Evolutionary conservation across 1,284 basidiomycete genomes (phyloP).

Genomic region (Boletus mariae): DNA sequence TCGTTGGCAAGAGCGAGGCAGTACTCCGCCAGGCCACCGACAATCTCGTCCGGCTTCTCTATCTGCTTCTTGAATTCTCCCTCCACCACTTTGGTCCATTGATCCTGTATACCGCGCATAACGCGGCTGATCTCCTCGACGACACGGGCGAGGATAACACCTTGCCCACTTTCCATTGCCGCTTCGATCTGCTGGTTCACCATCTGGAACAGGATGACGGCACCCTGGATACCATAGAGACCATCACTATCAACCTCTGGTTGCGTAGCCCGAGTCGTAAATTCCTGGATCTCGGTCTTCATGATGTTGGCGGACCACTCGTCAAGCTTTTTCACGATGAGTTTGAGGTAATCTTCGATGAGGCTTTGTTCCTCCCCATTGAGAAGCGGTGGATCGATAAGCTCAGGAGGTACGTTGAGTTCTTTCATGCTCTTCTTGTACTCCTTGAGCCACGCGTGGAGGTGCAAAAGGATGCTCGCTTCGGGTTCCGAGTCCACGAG

Average conservation of each 20-base stretch:
- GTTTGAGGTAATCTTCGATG: conserved; percentile 92
- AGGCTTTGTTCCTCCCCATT: conserved; percentile 92
- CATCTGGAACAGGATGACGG: conserved; percentile 96
- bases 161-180: conserved; percentile 94
- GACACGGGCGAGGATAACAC: conserved; percentile 87
- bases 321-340: conserved; percentile 94
- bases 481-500: conserved; percentile 79
- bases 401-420: conserved; percentile 75
- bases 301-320: conserved; percentile 96
- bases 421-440: conserved; percentile 96
- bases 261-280: conserved; percentile 77
- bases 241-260: conserved; percentile 90
- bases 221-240: conserved; percentile 88
- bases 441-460: conserved; percentile 94
- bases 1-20: conserved; percentile 98
- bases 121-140: conserved; percentile 86
- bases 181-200: conserved; percentile 97
- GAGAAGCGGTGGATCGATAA: conserved; percentile 85
- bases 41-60: conserved; percentile 86
- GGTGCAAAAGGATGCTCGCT: conserved; percentile 79
- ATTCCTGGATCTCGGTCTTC: conserved; percentile 86
- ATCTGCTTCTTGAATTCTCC: conserved; percentile 84
- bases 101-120: conserved; percentile 86
- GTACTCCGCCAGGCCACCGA: conserved; percentile 91
- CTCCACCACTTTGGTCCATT: conserved; percentile 85